Base-by-base conservation (phyloP, 768 basidiomycete genomes). In the Glaciozyma martinii region DNA sequence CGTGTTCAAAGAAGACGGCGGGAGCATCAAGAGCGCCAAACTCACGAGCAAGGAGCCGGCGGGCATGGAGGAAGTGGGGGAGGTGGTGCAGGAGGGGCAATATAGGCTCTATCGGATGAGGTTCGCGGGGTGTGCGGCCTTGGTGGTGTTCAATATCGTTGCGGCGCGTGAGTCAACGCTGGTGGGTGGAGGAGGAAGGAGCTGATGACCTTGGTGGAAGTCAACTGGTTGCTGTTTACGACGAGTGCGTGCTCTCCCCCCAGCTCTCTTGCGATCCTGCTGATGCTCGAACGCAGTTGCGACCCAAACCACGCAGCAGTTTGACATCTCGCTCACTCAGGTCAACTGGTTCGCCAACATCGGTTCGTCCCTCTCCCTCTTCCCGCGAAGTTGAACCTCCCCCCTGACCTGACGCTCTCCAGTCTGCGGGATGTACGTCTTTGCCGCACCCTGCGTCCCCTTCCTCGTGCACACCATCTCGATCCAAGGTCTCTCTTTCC, bases 331-430 rank as follows among this genome's bases (percentile, higher is more conserved):
- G 29, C 50, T 60, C 15, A 60, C 46, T 5, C n/a, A n/a, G n/a
- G 59, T 60, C 46, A 60, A 60, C 59, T 60, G 59, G 59, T 46
- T 60, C 23, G 59, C 44, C 12, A 60, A 60, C 46, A 60, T 60
- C 43, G 58, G 25, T 33, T 27, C 33, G 29, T 37, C 18, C 57
- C 6, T 43, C 42, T 21, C n/a, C 5, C 21, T 59, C n/a, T 6
- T 15, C 18, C 30, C 5, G 15, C 3, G 9, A 21, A 37, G 18
- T 12, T 58, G 19, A 4, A 9, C 4, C 42, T 15, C 13, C 40
- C 21, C 27, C 5, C n/a, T 46, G 13, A 29, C 9, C 59, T 47
- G 49, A 50, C 42, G 6, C 15, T 10, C 16, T 3, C 1, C 32
- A 37, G 25, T 60, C 43, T 47, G 44, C 43, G 25, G 23, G 15